Evolutionary conservation across 2,329 filamentous ascomycete species (phyloP), one percentile per base, ranked within the genome.

Genomic region (Trichothecium sympodiale): DNA sequence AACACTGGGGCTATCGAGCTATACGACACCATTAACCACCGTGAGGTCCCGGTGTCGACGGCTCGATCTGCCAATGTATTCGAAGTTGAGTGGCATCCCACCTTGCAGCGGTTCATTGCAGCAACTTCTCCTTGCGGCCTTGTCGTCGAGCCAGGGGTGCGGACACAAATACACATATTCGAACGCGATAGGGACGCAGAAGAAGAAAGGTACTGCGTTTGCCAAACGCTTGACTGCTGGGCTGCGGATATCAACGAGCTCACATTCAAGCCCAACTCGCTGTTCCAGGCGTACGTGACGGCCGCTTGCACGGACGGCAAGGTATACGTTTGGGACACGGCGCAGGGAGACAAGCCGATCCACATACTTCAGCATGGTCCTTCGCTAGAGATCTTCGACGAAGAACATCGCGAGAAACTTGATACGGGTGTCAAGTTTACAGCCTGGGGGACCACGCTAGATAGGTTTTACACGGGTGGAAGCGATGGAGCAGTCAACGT

Each of bases 371-470:
- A 56, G 6, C 76, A 80, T 41, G 74, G 69, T 8, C 53, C 55
- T 27, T 61, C 56, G 0, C 43, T 62, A 3, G 59, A 63, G 10
- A 55, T 59, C 20, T 55, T 62, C 25, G 41, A 55, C 4, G 60
- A 60, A 1, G 62, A 72, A 29, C 53, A 66, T 27, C 54, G 67
- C 10, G 71, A 75, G 38, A 55, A 59, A 8, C 71, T 73, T 34
- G 76, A 80, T 39, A 69, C 70, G 0, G 76, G 76, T 2, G 71
- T 79, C 29, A 79, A 78, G 46, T 79, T 80, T 43, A 68, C 67
- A 0, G 67, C 73, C 4, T 80, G 75, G 76, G 75, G 72, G 1
- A 64, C 59, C 13, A 69, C 66, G 0, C 51, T 60, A 0, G 70
- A 76, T 37, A 63, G 74, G 0, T 64, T 80, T 30, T 80, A 80